Evolutionary conservation across 2,329 filamentous ascomycete species (phyloP).

Genomic region (Dryadomyces sulphureus): DNA sequence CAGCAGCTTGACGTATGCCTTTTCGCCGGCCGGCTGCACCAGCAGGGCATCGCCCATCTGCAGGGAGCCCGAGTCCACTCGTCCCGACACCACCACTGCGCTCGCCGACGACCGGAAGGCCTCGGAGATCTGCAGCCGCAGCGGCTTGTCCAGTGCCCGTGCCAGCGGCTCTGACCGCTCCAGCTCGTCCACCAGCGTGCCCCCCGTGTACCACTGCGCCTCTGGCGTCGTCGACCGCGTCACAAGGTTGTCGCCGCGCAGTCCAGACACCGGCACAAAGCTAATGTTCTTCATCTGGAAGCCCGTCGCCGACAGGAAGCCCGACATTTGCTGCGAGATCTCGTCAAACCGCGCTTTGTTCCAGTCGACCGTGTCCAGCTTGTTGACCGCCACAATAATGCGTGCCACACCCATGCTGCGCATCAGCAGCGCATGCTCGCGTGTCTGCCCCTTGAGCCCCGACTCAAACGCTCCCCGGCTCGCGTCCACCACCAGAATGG

Average conservation of each 20-base stretch:
- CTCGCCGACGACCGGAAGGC: slow-evolving; percentile 73
- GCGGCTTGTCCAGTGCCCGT: slow-evolving; percentile 58
- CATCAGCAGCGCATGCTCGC: slow-evolving; percentile 80
- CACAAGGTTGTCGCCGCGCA: slow-evolving; percentile 77
- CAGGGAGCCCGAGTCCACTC: slow-evolving; percentile 68
- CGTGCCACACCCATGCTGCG: slow-evolving; percentile 82
- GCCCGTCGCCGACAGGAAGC: slow-evolving; percentile 69
- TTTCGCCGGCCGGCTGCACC: slow-evolving; percentile 68
- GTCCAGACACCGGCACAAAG: slow-evolving; percentile 80
- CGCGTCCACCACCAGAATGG: slow-evolving; percentile 85
- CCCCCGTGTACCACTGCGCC: slow-evolving; percentile 66
- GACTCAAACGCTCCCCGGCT: slow-evolving; percentile 85
- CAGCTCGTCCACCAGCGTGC: slow-evolving; percentile 68
- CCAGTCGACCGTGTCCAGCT: slow-evolving; percentile 81
- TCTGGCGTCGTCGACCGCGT: slow-evolving; percentile 37
- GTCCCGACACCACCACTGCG: slow-evolving; percentile 71
- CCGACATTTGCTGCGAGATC: slow-evolving; percentile 67
- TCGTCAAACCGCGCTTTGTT: slow-evolving; percentile 69
- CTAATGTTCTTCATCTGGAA: slow-evolving; percentile 70
- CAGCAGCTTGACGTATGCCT: slow-evolving; percentile 66
- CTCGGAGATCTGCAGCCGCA: slow-evolving; percentile 78
- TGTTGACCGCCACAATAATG: slow-evolving; percentile 86
- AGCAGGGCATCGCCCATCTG: slow-evolving; percentile 73
- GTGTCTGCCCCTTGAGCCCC: slow-evolving; percentile 82
- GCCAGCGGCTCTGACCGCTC: slow-evolving; percentile 65